A percentile compares a stretch with the other conserved stretches of the same genome.
Evolutionary conservation across 306 rosid species (phyloP).

Genomic region (Senna siamea): DNA sequence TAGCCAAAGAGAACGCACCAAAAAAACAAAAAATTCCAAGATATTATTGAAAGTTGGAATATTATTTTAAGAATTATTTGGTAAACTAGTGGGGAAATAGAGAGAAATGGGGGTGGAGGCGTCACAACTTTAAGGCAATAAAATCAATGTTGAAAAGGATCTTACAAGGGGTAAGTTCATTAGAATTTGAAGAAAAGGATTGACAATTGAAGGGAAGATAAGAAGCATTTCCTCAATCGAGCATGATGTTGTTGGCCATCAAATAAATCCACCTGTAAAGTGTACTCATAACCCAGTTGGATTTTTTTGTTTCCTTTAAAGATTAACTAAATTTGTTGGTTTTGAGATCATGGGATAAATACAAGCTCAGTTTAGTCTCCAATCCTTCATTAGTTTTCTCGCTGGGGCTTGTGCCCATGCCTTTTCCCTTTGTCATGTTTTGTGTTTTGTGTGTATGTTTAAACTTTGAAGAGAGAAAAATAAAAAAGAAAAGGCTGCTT

Average conservation of each 20-base stretch:
- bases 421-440: not conserved
- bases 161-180: conserved; percentile 21
- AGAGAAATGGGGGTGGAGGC: conserved; percentile 40
- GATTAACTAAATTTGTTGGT: not conserved
- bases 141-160: conserved; percentile 53
- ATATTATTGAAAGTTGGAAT: not conserved
- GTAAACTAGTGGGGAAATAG: conserved; percentile 35
- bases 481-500: not conserved
- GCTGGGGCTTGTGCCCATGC: conserved; percentile 19
- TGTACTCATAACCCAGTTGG: conserved; percentile 55
- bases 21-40: not conserved
- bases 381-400: conserved; percentile 6
- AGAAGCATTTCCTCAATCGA: conserved; percentile 59
- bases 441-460: not conserved
- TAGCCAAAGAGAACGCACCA: not conserved
- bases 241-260: conserved; percentile 82
- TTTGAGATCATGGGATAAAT: not conserved
- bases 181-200: conserved; percentile 28
- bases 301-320: conserved; percentile 12
- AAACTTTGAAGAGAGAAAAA: not conserved
- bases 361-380: not conserved
- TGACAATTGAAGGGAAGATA: conserved; percentile 57
- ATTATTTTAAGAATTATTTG: not conserved
- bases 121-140: conserved; percentile 56
- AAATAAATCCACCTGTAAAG: conserved; percentile 60